These are phyloP conservation scores for Strobilomyces echinocephalus DNA, from an alignment of 768 basidiomycete genomes.

Conservation along the genomic window DNA sequence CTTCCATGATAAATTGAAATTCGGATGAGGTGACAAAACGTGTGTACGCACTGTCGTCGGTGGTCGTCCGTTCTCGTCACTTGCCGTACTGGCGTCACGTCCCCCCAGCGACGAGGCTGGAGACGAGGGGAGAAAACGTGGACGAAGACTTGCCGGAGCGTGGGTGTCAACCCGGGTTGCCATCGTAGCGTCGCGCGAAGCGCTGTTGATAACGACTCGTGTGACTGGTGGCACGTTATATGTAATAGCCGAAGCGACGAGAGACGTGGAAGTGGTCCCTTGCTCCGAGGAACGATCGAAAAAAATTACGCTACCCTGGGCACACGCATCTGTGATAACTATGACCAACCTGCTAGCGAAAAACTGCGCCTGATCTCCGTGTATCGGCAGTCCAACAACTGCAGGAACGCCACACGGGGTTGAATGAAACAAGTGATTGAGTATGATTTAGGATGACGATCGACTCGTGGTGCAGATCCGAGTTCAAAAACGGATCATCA, in stretches of 20 bases:
- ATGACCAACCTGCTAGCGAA: too few relatives aligned
- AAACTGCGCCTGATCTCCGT: too few relatives aligned
- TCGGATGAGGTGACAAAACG: neutral
- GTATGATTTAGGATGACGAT: too few relatives aligned
- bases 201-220: neutral
- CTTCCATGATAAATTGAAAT: neutral
- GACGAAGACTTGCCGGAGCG: neutral
- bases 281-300: neutral
- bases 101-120: neutral
- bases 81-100: neutral
- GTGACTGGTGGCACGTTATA: neutral
- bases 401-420: too few relatives aligned
- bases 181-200: neutral
- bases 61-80: neutral
- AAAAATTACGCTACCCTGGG: too few relatives aligned
- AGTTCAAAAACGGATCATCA: too few relatives aligned
- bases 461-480: too few relatives aligned
- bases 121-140: neutral
- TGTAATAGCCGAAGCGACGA: neutral
- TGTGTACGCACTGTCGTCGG: neutral
- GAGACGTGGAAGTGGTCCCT: neutral
- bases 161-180: neutral
- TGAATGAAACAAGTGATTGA: too few relatives aligned
- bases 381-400: too few relatives aligned
- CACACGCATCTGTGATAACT: too few relatives aligned